Conservation (phyloP, 176 grass and related monocot species). For the Triticum turgidum region DNA sequence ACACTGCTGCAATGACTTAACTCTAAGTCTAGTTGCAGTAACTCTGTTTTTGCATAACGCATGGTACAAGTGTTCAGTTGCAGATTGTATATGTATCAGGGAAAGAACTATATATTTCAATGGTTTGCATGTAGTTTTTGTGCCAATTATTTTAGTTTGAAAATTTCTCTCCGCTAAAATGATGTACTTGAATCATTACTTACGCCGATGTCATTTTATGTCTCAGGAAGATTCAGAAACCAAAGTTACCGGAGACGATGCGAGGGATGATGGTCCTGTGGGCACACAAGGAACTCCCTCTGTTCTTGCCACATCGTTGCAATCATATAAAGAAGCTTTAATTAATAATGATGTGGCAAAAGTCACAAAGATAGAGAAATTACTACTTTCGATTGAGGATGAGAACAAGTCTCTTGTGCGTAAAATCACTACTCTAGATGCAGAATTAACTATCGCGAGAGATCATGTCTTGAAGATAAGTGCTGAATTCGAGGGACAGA, state of each 20-base stretch:
- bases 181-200: background rate
- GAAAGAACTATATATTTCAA: background rate
- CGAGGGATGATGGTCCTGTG: constrained; percentile 36
- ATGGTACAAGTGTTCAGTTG: background rate
- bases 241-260: constrained; percentile 29
- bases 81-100: background rate
- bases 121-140: background rate
- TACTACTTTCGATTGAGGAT: no score
- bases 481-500: constrained; percentile 45
- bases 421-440: no score
- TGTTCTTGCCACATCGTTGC: background rate
- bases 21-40: background rate
- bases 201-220: background rate
- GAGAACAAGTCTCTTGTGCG: no score
- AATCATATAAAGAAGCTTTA: no score
- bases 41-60: background rate
- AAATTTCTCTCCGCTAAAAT: no score
- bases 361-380: no score
- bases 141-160: background rate
- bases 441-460: no score
- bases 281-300: constrained; percentile 47
- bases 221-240: constrained; percentile 31
- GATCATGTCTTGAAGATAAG: no score
- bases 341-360: no score
- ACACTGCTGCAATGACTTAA: background rate